A percentile compares a stretch with the other conserved stretches of the same genome.
Conservation (phyloP, 1,139 yeast species). For the Nakaseomyces kungkrabaensis region DNA sequence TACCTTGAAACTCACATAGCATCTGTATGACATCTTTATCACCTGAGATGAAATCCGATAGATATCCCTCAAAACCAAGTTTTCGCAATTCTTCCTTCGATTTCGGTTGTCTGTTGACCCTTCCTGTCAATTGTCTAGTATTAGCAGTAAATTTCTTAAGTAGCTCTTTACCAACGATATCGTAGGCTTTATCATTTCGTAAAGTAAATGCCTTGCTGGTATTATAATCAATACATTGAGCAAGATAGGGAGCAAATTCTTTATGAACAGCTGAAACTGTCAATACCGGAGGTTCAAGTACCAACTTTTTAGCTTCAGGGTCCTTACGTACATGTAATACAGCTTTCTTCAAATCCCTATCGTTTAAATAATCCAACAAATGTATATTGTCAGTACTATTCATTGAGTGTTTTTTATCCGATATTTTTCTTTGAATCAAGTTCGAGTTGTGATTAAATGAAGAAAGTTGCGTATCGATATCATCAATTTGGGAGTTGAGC, state of each 20-base stretch:
- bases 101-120: constrained; percentile 25
- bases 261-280: constrained; percentile 47
- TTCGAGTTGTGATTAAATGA: constrained; percentile 14
- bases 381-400: constrained; percentile 44
- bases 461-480: constrained; percentile 13
- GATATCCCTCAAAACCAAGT: constrained; percentile 72
- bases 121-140: constrained; percentile 36
- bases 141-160: constrained; percentile 36
- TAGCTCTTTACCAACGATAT: constrained; percentile 34
- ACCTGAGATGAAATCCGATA: constrained; percentile 64
- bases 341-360: constrained; percentile 31
- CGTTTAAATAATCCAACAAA: constrained; percentile 31
- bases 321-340: constrained; percentile 33
- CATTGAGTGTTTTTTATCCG: constrained; percentile 28
- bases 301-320: constrained; percentile 33
- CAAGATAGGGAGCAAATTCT: constrained; percentile 45
- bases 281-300: constrained; percentile 72
- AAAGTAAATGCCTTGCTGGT: constrained; percentile 49
- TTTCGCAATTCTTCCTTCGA: constrained; percentile 32
- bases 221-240: constrained; percentile 45
- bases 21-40: constrained; percentile 66
- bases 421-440: constrained; percentile 12
- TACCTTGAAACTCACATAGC: constrained; percentile 50
- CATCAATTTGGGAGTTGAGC: constrained; percentile 8
- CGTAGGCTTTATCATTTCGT: constrained; percentile 37